Evolutionary conservation across 345 rosid species (phyloP).

Genomic region (Erysimum cheiranthoides): DNA sequence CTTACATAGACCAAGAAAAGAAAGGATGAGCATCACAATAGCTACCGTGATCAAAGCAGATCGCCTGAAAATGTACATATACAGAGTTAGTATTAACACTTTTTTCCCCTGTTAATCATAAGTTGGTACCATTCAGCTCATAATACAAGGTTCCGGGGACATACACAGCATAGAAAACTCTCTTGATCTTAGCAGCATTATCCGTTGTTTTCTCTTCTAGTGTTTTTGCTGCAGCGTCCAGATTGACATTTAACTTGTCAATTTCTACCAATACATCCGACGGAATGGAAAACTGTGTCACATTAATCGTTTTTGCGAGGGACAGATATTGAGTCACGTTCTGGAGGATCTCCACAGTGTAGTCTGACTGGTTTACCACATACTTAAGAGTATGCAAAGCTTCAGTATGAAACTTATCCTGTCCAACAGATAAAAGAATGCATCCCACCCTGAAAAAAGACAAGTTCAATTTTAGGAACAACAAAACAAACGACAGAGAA

Average conservation of each 20-base stretch:
- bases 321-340: slow-evolving; percentile 88
- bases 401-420: slow-evolving; percentile 78
- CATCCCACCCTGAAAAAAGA: slow-evolving; percentile 74
- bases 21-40: slow-evolving; percentile 80
- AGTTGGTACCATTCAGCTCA: slow-evolving; percentile 11
- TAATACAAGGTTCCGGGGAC: slow-evolving; percentile 40
- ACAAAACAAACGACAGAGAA: neutral
- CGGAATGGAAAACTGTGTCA: slow-evolving; percentile 81
- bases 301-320: slow-evolving; percentile 87
- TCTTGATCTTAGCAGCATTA: slow-evolving; percentile 70
- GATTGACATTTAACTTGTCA: slow-evolving; percentile 77
- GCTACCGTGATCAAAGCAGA: slow-evolving; percentile 79
- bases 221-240: slow-evolving; percentile 72
- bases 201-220: slow-evolving; percentile 71
- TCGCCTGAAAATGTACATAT: slow-evolving; percentile 60
- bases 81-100: slow-evolving; percentile 1
- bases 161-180: slow-evolving; percentile 73
- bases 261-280: slow-evolving; percentile 69
- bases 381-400: slow-evolving; percentile 76
- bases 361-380: slow-evolving; percentile 94
- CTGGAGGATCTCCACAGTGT: slow-evolving; percentile 76
- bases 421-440: slow-evolving; percentile 90
- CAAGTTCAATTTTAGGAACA: slow-evolving; percentile 23
- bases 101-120: neutral
- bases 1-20: slow-evolving; percentile 88